These are phyloP conservation scores for Sarocladium kiliense DNA, from an alignment of 2,329 filamentous ascomycete genomes.

Conservation along the genomic window DNA sequence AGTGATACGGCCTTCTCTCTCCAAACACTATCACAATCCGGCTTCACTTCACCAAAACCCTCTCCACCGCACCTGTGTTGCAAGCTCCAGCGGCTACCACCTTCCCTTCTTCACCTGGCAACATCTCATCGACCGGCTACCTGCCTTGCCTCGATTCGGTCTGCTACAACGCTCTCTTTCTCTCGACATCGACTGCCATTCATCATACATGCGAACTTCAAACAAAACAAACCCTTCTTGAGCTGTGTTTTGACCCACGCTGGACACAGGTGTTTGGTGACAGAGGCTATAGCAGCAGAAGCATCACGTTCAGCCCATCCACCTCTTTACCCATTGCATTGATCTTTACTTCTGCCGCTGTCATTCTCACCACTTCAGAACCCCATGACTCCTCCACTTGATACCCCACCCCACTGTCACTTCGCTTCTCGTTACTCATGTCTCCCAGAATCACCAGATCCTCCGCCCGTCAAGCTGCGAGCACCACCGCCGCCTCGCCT, in stretches of 20 bases:
- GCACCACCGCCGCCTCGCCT: constrained; percentile 44
- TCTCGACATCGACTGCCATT: too few species aligned
- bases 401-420: background rate
- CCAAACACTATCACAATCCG: background rate
- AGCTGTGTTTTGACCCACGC: too few species aligned
- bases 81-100: background rate
- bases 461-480: constrained; percentile 83
- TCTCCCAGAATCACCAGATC: constrained; percentile 95
- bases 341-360: background rate
- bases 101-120: background rate
- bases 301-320: background rate
- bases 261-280: background rate
- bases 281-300: background rate
- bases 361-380: background rate
- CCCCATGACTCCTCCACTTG: background rate
- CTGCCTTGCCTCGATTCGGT: background rate
- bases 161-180: background rate
- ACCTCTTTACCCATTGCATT: background rate
- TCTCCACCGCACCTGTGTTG: background rate
- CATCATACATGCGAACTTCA: too few species aligned
- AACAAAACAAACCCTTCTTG: too few species aligned
- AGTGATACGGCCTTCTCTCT: background rate
- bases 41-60: background rate
- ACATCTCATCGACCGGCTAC: background rate
- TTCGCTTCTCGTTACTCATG: constrained; percentile 62